These are phyloP conservation scores for Coleophoma eucalyptorum DNA, from an alignment of 2,329 filamentous ascomycete genomes.

Conservation along the genomic window DNA sequence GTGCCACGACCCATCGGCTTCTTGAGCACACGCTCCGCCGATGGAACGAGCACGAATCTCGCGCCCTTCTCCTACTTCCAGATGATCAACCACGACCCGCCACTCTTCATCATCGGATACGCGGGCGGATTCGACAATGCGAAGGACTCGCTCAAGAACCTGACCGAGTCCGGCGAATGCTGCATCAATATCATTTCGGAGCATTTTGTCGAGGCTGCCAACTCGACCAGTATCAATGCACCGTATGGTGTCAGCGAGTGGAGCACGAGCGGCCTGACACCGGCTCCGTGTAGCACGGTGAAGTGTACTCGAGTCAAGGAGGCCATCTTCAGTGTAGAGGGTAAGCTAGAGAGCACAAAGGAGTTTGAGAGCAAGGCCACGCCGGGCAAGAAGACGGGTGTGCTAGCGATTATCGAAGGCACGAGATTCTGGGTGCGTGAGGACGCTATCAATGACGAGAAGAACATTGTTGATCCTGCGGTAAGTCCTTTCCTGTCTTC, in stretches of 20 bases:
- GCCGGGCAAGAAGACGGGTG: conserved; percentile 71
- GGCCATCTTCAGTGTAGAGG: conserved; percentile 80
- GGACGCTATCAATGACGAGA: conserved; percentile 79
- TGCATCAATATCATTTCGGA: conserved; percentile 86
- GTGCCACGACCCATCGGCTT: conserved; percentile 78
- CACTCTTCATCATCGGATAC: conserved; percentile 67
- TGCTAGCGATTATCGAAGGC: conserved; percentile 76
- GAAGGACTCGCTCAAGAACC: conserved; percentile 78
- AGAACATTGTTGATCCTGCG: conserved; percentile 67
- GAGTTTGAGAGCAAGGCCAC: conserved; percentile 73
- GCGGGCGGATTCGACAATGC: conserved; percentile 40
- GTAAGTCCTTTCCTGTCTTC: conserved; percentile 36
- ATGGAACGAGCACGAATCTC: conserved; percentile 69
- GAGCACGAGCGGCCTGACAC: conserved; percentile 72
- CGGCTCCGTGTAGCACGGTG: conserved; percentile 62
- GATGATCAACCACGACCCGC: conserved; percentile 80
- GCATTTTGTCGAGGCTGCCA: conserved; percentile 82
- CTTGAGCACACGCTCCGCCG: conserved; percentile 49
- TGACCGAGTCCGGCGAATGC: conserved; percentile 70
- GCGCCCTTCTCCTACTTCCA: conserved; percentile 88
- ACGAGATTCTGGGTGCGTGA: conserved; percentile 85
- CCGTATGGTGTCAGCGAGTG: conserved; percentile 78
- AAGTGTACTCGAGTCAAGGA: conserved; percentile 72
- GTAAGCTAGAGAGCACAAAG: conserved; percentile 66
- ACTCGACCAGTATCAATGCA: conserved; percentile 73